Conservation (phyloP, 352 stramenopile species). For the Phytopythium aichiense region DNA sequence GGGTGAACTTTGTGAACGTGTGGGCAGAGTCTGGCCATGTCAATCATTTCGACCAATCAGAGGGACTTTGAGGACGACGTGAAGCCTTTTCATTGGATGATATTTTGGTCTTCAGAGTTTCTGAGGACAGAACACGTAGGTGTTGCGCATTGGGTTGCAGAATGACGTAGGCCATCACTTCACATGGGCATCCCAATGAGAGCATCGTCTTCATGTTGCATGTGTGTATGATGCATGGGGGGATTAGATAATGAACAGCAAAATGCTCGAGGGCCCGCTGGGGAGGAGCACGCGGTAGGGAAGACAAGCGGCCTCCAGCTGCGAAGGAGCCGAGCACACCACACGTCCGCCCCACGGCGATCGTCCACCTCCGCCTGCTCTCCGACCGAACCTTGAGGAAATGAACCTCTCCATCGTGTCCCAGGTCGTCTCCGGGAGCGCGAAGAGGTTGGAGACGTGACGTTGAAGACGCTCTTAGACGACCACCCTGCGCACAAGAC, state of each 20-base stretch:
- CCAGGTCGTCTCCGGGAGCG: background rate
- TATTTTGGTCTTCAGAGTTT: background rate
- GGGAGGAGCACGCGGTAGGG: background rate
- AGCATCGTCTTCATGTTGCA: background rate
- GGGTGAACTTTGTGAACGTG: background rate
- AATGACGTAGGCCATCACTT: background rate
- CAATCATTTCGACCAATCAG: background rate
- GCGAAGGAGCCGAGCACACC: background rate
- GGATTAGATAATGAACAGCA: conserved; percentile 7
- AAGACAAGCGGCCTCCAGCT: background rate
- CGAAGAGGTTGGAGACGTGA: background rate
- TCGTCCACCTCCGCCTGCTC: background rate
- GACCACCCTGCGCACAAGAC: conserved; percentile 1
- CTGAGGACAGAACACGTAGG: background rate
- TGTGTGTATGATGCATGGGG: background rate
- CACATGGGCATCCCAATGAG: background rate
- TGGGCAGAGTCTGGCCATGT: background rate
- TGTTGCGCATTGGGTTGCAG: background rate
- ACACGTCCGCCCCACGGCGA: background rate
- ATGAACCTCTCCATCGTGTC: background rate
- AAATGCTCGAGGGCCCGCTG: background rate
- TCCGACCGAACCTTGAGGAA: background rate
- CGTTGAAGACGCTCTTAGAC: background rate
- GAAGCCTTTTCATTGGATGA: background rate
- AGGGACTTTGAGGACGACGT: background rate